Evolutionary conservation across 106 monocot genomes (phyloP), one percentile per base, ranked within the genome.

Genomic region (Narthecium ossifragum): DNA sequence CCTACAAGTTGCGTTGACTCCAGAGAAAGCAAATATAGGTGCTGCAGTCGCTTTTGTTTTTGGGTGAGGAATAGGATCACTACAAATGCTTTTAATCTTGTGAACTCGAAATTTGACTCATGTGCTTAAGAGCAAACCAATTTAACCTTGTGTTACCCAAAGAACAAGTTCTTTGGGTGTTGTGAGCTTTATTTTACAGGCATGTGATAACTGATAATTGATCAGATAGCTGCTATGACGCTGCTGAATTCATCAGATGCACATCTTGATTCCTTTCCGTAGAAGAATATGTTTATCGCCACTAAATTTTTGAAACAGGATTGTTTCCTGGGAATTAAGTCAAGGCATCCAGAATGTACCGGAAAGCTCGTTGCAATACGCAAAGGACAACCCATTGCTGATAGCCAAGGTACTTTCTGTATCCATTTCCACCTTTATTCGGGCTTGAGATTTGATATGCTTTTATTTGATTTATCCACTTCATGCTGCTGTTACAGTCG

Each of bases 281-380:
- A 4, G 17, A 49, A 49, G 49, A 4, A 22, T 49, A 49, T 20
- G 49, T 20, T 49, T 27, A 15, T 18, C 14, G 27, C 18, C 8
- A 22, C 46, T 48, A 4, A 28, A 51, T 53, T n/a, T 59, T n/a
- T n/a, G n/a, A n/a, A n/a, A n/a, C n/a, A 96, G 94, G 57, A 57
- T 90, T 13, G 46, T 96, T n/a, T 83, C 90, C 1, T 90, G 94
- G 94, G 55, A 63, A 65, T 46, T 96, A 49, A 66, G 67, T 49
- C 94, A 76, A 72, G 86, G 90, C 45, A 75, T 96, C 25, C 90
- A 96, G 62, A 83, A 64, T 71, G 61, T 76, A 65, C 78, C 89
- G 6, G 90, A 96, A 62, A 80, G 73, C 62, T 86, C 94, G 5
- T 32, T 76, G 62, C 72, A 76, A 65, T 80, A 94, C 61, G 85